Base-by-base conservation (phyloP, 2,329 filamentous ascomycete species). In the Trichoderma pleuroti region DNA sequence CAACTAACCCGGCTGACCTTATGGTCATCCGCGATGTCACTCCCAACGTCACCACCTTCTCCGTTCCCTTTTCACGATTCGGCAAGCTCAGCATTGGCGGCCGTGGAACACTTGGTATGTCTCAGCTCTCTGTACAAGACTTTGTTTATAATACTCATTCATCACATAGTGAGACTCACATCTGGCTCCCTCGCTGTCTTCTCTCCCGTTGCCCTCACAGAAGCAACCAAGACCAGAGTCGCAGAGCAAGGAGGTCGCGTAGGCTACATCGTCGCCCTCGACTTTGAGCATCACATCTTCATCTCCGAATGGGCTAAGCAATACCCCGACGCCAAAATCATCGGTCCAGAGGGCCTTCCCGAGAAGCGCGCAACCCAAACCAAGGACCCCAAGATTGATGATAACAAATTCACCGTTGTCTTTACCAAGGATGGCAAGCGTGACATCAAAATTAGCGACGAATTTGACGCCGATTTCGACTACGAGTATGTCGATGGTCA, bases 231-330 rank as follows among this genome's bases (percentile, higher is more conserved):
- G 72, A 80, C 84, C 75, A 90, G 91, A 79, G 84, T 92, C 65
- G 82, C 86, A 68, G 84, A 89, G 39, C 83, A 93, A 70, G 90
- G 90, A 72, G 90, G 90, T 63, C 86, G 89, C 54, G 88, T 98
- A 65, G 88, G 87, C 74, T 98, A 98, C 85, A 90, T 99, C 74
- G 85, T 95, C 30, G 95, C 96, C 1, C 89, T 92, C 1, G 96
- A 99, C 80, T 86, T 93, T 66, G 94, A 99, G 83, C 96, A 99
- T 81, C 96, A 99, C 86, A 93, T 99, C 79, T 97, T 96, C 84
- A 80, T 99, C 68, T 91, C 92, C 0, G 86, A 93, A 62, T 99
- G 96, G 95, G 89, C 92, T 76, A 83, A 87, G 62, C 92, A 89
- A 30, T 98, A 89, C 79, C 94, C 95, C 0, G 80, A 86, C 54